phyloP scores from a whole-genome alignment of 2,329 filamentous ascomycete species.

The Didymella keratinophila region DNA sequence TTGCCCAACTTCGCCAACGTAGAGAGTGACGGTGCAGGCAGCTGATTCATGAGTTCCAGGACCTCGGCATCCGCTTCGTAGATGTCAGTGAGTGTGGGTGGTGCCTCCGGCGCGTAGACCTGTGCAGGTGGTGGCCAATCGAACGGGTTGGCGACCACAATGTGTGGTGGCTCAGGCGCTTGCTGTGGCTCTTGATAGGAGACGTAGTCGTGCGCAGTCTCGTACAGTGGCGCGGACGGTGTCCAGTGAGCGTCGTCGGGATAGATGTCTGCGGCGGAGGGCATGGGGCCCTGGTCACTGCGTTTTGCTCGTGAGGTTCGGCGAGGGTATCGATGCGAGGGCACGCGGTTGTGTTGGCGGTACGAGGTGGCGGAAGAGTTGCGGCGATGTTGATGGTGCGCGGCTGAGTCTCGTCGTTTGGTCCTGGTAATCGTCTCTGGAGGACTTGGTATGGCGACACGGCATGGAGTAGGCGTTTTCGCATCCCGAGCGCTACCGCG shows the following conservation, averaged over 20 bases:
- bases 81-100: slow-evolving; percentile 23
- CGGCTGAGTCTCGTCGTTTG: not conserved
- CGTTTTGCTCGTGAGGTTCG: slow-evolving; percentile 30
- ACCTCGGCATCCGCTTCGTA: slow-evolving; percentile 24
- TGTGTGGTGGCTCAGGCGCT: not conserved
- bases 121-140: slow-evolving; percentile 33
- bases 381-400: slow-evolving; percentile 4
- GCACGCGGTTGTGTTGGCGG: slow-evolving; percentile 10
- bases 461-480: not conserved
- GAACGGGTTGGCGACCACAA: slow-evolving; percentile 4
- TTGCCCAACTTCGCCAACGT: slow-evolving; percentile 15
- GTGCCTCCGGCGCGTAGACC: slow-evolving; percentile 15
- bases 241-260: slow-evolving; percentile 38
- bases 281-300: slow-evolving; percentile 41
- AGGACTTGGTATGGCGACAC: not conserved
- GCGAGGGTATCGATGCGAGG: slow-evolving; percentile 13
- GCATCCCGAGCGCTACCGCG: too few species aligned
- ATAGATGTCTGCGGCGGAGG: slow-evolving; percentile 43
- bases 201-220: not conserved
- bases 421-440: not conserved
- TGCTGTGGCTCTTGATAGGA: not conserved
- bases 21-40: slow-evolving; percentile 19
- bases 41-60: slow-evolving; percentile 14
- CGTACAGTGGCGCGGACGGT: not conserved
- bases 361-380: slow-evolving; percentile 7